Conservation (phyloP, 148 eudicot genomes). For the Rhododendron ferrugineum region DNA sequence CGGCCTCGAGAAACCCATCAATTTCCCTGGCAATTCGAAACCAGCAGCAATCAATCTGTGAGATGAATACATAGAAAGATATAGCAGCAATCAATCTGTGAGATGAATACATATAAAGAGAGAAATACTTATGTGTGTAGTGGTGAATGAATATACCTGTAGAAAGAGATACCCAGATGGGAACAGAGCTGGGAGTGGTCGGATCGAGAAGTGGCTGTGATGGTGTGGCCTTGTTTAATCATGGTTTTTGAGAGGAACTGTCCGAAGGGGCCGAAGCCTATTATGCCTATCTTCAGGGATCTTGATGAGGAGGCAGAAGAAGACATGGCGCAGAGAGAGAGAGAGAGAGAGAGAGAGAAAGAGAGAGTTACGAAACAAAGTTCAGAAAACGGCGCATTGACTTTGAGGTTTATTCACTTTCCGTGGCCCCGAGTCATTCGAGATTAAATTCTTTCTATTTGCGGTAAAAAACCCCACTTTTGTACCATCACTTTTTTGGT, state of each 20-base stretch:
- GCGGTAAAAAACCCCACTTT: accelerated
- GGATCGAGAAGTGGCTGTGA: slow-evolving; percentile 48
- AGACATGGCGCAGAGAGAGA: slow-evolving; percentile 5
- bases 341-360: neutral
- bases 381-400: too few relatives aligned
- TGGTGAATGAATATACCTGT: slow-evolving; percentile 27
- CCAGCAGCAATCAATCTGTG: neutral
- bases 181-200: slow-evolving; percentile 40
- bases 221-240: slow-evolving; percentile 45
- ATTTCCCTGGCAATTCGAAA: slow-evolving; percentile 26
- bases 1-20: slow-evolving; percentile 29
- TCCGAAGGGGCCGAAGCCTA: slow-evolving; percentile 52
- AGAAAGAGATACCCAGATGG: slow-evolving; percentile 38
- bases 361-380: neutral
- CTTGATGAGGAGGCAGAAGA: slow-evolving; percentile 23
- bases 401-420: too few relatives aligned
- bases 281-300: slow-evolving; percentile 38
- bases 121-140: neutral
- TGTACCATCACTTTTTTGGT: too few relatives aligned
- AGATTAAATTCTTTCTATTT: too few relatives aligned
- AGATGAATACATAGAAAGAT: neutral
- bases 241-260: slow-evolving; percentile 56
- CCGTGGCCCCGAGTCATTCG: too few relatives aligned
- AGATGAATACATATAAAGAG: neutral
- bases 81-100: neutral